These are phyloP conservation scores for Mariannaea sp. DNA, from an alignment of 2,329 filamentous ascomycete genomes.

Conservation along the genomic window DNA sequence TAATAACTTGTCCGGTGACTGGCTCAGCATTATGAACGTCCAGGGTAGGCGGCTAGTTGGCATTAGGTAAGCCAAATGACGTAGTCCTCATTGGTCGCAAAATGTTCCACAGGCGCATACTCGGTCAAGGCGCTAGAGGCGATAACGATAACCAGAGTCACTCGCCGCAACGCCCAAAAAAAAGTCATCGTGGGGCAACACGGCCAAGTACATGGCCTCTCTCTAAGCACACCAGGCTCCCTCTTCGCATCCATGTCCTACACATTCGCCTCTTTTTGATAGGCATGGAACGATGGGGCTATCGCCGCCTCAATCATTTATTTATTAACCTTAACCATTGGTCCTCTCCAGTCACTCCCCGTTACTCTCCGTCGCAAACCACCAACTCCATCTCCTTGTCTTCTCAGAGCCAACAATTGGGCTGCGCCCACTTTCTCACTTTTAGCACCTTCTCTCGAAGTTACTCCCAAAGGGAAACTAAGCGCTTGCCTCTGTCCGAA, in stretches of 20 bases:
- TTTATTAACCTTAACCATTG: slow-evolving; percentile 20
- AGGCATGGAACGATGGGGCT: slow-evolving; percentile 40
- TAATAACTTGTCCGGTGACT: no score
- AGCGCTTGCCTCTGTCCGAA: background rate
- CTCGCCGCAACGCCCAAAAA: slow-evolving; percentile 22
- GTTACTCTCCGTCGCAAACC: background rate
- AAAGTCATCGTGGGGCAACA: slow-evolving; percentile 18
- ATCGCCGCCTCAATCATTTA: slow-evolving; percentile 26
- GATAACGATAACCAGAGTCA: no score
- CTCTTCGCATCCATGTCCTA: slow-evolving; percentile 2
- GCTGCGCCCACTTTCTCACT: background rate
- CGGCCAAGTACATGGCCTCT: background rate
- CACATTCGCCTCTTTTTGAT: slow-evolving; percentile 9
- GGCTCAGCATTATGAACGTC: background rate
- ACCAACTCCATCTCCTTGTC: background rate
- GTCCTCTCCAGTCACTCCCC: background rate
- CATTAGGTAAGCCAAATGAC: slow-evolving; percentile 16
- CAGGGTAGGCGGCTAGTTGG: slow-evolving; percentile 5
- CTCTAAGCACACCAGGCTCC: background rate
- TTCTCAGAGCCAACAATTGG: background rate
- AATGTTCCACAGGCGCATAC: background rate
- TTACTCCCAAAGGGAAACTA: background rate
- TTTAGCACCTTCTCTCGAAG: background rate
- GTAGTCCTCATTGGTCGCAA: slow-evolving; percentile 13
- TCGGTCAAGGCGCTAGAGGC: background rate